These are phyloP conservation scores for Amaranthus cruentus DNA, from an alignment of 148 eudicot species.

Conservation along the genomic window DNA sequence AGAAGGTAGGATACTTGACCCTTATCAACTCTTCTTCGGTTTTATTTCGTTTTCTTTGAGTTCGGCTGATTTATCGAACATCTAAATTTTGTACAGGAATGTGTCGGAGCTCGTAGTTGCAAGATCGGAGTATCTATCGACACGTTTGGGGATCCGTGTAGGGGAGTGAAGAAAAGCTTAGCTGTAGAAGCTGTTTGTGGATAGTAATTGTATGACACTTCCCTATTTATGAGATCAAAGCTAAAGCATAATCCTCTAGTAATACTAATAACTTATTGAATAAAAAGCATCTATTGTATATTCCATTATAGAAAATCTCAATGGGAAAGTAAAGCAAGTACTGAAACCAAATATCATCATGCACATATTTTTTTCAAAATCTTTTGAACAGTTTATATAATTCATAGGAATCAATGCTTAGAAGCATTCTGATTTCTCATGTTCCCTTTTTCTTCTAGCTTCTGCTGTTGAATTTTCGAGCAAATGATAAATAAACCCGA, in stretches of 20 bases:
- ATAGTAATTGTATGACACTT: slow-evolving; percentile 11
- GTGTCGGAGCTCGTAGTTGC: slow-evolving; percentile 63
- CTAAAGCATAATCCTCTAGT: slow-evolving; percentile 15
- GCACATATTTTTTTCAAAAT: background rate
- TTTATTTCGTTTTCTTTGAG: background rate
- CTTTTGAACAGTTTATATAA: no score
- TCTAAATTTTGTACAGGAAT: slow-evolving; percentile 43
- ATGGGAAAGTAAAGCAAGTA: background rate
- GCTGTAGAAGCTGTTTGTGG: slow-evolving; percentile 74
- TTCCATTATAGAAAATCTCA: background rate
- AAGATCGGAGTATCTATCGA: slow-evolving; percentile 42
- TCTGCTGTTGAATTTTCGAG: no score
- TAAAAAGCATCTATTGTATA: slow-evolving; percentile 1
- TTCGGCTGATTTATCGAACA: background rate
- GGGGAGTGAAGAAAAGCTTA: slow-evolving; percentile 53
- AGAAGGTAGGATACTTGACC: slow-evolving; percentile 40
- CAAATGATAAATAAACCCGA: no score
- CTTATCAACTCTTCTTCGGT: background rate
- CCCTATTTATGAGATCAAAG: background rate
- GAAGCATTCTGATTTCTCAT: no score
- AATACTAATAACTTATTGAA: background rate
- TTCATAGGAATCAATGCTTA: no score
- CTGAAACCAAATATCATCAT: background rate
- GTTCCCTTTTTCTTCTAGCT: no score
- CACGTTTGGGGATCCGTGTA: slow-evolving; percentile 70